These are phyloP conservation scores for Parascedosporium putredinis DNA, from an alignment of 2,329 filamentous ascomycete species.

Conservation along the genomic window DNA sequence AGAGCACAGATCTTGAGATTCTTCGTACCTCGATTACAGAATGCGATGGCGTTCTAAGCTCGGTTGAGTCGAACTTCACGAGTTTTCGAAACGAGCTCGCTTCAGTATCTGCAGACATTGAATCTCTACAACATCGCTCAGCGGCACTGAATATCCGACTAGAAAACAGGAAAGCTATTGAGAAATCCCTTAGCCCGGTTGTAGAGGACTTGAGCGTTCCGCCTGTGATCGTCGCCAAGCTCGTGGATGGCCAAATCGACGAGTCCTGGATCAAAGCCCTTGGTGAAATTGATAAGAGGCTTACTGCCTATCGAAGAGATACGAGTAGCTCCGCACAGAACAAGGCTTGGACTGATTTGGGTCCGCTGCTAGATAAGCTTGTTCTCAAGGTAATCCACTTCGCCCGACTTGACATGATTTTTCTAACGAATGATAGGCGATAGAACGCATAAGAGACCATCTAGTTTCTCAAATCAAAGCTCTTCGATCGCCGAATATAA, in stretches of 20 bases:
- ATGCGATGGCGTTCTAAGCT: constrained; percentile 87
- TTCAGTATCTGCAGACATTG: constrained; percentile 87
- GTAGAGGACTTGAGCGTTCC: constrained; percentile 89
- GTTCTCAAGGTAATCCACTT: constrained; percentile 55
- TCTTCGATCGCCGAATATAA: constrained; percentile 87
- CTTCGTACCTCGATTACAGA: constrained; percentile 80
- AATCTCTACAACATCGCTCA: constrained; percentile 81
- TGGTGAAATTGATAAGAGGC: constrained; percentile 72
- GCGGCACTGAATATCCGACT: constrained; percentile 72
- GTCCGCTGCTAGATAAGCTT: constrained; percentile 74
- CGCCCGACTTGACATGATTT: neutral
- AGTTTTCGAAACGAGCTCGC: constrained; percentile 92
- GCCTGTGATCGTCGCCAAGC: constrained; percentile 71
- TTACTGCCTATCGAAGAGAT: constrained; percentile 59
- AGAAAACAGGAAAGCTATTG: constrained; percentile 80
- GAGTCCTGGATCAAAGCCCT: constrained; percentile 78
- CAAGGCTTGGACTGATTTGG: constrained; percentile 74
- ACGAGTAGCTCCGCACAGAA: constrained; percentile 48
- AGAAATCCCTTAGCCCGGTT: constrained; percentile 75
- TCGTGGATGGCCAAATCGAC: constrained; percentile 81
- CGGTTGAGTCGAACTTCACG: constrained; percentile 83
- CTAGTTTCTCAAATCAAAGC: constrained; percentile 92
- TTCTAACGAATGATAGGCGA: constrained; percentile 44
- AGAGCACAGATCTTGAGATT: constrained; percentile 79
- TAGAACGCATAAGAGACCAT: constrained; percentile 89